Evolutionary conservation across 441 rosid species (phyloP), one percentile per base, ranked within the genome.

Genomic region (Dalechampia spathulata): DNA sequence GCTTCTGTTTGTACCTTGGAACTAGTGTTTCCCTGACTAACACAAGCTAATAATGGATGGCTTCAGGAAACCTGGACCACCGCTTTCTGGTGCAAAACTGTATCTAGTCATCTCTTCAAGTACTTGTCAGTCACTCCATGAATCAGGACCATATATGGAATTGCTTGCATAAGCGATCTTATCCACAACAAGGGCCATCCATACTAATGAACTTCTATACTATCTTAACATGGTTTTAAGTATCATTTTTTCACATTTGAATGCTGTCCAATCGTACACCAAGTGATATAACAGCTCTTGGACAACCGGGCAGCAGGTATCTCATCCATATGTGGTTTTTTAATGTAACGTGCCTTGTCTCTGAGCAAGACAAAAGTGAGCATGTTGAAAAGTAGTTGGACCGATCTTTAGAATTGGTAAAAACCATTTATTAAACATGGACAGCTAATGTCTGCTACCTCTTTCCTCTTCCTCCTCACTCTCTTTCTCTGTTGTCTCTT

Each of bases 201-300:
- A n/a, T n/a, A n/a, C n/a, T n/a, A n/a, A n/a, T n/a, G n/a, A n/a
- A n/a, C n/a, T n/a, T n/a, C n/a, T n/a, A n/a, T n/a, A n/a, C n/a
- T n/a, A n/a, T n/a, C n/a, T n/a, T n/a, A n/a, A n/a, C n/a, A n/a
- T n/a, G n/a, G n/a, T n/a, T n/a, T n/a, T n/a, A n/a, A n/a, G n/a
- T n/a, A n/a, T n/a, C n/a, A n/a, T n/a, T n/a, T n/a, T n/a, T n/a
- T n/a, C n/a, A n/a, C n/a, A n/a, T n/a, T n/a, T n/a, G n/a, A n/a
- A n/a, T n/a, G n/a, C 22, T 38, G 30, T 55, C 60, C 19, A 69
- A 72, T 75, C 75, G 75, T 65, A 10, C 14, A 46, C 67, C 63
- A 57, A 66, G 70, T 45, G 7, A 27, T 55, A 59, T 40, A 81
- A 76, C 87, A 62, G 78, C 77, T 68, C 78, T 54, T 50, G 76